Evolutionary conservation across 345 rosid genomes (phyloP).

Genomic region (Cardiospermum halicacabum): DNA sequence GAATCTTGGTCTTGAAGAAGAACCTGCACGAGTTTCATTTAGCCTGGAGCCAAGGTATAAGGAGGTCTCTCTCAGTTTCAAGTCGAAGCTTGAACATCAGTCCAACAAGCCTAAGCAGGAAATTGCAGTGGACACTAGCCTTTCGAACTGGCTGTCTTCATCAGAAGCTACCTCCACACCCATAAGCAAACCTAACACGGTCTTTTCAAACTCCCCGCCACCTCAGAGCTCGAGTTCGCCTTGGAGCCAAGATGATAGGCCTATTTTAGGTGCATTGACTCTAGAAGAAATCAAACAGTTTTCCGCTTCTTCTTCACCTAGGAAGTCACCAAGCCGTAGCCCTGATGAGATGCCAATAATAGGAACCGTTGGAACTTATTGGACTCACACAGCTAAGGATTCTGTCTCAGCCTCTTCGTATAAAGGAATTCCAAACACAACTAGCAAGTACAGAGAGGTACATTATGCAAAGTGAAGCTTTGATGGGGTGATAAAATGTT

Average conservation of each 20-base stretch:
- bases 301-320: conserved; percentile 63
- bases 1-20: conserved; percentile 40
- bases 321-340: conserved; percentile 76
- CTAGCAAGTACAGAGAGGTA: conserved; percentile 96
- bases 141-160: conserved; percentile 83
- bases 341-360: conserved; percentile 80
- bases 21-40: conserved; percentile 30
- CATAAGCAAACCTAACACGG: conserved; percentile 30
- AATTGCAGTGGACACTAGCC: conserved; percentile 74
- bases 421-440: conserved; percentile 89
- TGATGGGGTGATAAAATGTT: conserved; percentile 1
- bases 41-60: conserved; percentile 27
- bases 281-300: conserved; percentile 77
- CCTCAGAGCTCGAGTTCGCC: conserved; percentile 44
- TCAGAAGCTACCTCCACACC: conserved; percentile 49
- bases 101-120: conserved; percentile 43
- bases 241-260: conserved; percentile 66
- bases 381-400: conserved; percentile 44
- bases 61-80: conserved; percentile 39
- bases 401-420: conserved; percentile 46
- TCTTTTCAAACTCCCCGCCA: conserved; percentile 26
- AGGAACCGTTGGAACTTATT: conserved; percentile 82
- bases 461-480: conserved; percentile 12
- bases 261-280: conserved; percentile 82
- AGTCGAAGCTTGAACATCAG: conserved; percentile 27